phyloP scores from a whole-genome alignment of 2,329 filamentous ascomycete species.

The Rhynchosporium agropyri region DNA sequence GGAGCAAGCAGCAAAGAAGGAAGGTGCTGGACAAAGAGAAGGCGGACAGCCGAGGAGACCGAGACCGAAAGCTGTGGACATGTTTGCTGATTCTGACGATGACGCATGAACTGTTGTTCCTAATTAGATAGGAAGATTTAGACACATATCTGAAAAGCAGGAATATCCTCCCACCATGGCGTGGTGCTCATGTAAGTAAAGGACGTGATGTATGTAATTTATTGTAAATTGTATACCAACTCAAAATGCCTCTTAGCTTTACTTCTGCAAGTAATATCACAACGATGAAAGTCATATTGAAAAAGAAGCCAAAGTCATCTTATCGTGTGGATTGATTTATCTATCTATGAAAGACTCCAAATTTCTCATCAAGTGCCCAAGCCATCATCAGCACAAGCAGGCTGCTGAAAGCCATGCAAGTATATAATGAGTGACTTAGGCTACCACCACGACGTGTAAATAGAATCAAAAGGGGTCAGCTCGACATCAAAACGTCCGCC shows the following conservation, averaged over 20 bases:
- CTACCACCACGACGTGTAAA: conserved; percentile 22
- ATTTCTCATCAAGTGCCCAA: conserved; percentile 25
- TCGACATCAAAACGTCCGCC: conserved; percentile 7
- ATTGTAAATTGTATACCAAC: no score
- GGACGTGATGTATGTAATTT: no score
- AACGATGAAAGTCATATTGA: background rate
- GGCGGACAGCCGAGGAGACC: conserved; percentile 31
- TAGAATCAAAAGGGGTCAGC: conserved; percentile 9
- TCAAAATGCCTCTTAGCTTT: no score
- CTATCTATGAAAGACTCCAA: conserved; percentile 29
- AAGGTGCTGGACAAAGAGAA: background rate
- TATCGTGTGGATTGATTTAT: conserved; percentile 30
- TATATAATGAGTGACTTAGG: background rate
- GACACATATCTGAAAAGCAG: no score
- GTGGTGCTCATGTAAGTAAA: no score
- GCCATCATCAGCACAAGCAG: conserved; percentile 23
- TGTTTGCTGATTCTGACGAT: conserved; percentile 80
- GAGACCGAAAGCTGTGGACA: conserved; percentile 73
- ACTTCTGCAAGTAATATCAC: conserved; percentile 5
- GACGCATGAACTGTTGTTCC: conserved; percentile 27
- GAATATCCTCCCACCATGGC: no score
- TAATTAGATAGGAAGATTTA: no score
- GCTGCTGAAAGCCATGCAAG: conserved; percentile 25
- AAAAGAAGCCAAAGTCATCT: conserved; percentile 14
- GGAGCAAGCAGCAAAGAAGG: conserved; percentile 7